These are phyloP conservation scores for Clausena lansium DNA, from an alignment of 345 rosid genomes.

Conservation along the genomic window DNA sequence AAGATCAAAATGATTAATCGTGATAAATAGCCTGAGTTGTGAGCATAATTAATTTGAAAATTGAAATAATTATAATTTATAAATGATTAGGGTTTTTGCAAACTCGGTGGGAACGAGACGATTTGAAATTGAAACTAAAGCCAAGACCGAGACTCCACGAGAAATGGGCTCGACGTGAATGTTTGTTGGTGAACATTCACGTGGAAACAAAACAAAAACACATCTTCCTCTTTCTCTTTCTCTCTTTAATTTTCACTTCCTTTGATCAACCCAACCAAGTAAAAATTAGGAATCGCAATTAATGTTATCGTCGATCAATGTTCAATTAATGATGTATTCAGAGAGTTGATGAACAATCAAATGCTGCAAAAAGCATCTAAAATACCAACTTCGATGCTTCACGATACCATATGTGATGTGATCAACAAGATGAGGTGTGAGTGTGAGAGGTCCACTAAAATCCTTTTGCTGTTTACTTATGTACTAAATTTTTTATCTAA, in stretches of 20 bases:
- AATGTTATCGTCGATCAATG: constrained; percentile 12
- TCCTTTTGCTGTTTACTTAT: no score
- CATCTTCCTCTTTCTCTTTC: neutral
- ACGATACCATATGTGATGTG: neutral
- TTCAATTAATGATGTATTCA: neutral
- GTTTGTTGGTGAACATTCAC: constrained; percentile 73
- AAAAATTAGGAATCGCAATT: constrained; percentile 22
- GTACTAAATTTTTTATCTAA: no score
- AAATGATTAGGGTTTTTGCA: constrained; percentile 26
- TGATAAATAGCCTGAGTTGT: neutral
- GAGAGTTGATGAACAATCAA: constrained; percentile 5
- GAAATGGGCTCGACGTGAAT: constrained; percentile 60
- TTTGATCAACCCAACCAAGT: constrained; percentile 12
- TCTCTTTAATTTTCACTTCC: neutral
- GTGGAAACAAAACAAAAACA: constrained; percentile 29
- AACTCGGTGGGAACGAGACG: constrained; percentile 19
- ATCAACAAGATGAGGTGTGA: neutral
- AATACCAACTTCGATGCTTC: constrained; percentile 12
- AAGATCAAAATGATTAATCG: neutral
- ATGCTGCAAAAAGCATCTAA: neutral
- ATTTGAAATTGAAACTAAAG: constrained; percentile 29
- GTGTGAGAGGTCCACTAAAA: neutral
- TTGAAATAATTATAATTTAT: constrained; percentile 11
- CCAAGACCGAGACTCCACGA: constrained; percentile 40
- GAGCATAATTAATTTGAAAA: neutral